Percentiles rank a stretch among this genome's conserved stretches.
These are phyloP conservation scores for Talaromyces sp. DNA, from an alignment of 2,329 filamentous ascomycete genomes.

Conservation along the genomic window DNA sequence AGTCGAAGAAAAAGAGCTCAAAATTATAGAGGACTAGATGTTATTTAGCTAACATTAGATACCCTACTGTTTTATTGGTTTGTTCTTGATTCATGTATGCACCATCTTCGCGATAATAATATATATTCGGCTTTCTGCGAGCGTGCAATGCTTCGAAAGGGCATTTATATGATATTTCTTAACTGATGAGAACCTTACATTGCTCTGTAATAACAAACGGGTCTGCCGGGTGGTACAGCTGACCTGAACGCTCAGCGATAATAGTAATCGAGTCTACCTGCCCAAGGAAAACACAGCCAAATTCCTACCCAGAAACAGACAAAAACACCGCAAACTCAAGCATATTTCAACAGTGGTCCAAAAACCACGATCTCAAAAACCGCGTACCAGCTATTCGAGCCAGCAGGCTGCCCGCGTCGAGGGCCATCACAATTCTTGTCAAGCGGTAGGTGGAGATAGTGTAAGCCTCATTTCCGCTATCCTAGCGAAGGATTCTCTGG, in stretches of 20 bases:
- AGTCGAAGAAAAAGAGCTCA: not conserved
- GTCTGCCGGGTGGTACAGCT: no score
- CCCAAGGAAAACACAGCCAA: not conserved
- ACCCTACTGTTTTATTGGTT: not conserved
- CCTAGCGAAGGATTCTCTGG: no score
- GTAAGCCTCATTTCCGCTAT: no score
- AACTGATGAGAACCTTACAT: no score
- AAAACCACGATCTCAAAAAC: constrained; percentile 1
- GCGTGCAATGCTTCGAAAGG: not conserved
- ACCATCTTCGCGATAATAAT: not conserved
- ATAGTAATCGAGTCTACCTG: not conserved
- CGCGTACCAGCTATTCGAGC: constrained; percentile 4
- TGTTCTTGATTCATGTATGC: not conserved
- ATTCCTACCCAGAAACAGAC: constrained; percentile 3
- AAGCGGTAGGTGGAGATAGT: no score
- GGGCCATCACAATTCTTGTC: no score
- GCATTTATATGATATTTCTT: no score
- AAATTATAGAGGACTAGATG: not conserved
- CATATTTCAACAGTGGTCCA: not conserved
- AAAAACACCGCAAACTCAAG: not conserved
- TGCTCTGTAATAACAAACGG: no score
- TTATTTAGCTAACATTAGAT: not conserved
- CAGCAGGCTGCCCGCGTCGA: no score
- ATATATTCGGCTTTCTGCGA: not conserved
- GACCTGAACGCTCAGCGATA: not conserved